Evolutionary conservation across 2,329 filamentous ascomycete species (phyloP), one percentile per base, ranked within the genome.

Genomic region (Botryotinia globosa): DNA sequence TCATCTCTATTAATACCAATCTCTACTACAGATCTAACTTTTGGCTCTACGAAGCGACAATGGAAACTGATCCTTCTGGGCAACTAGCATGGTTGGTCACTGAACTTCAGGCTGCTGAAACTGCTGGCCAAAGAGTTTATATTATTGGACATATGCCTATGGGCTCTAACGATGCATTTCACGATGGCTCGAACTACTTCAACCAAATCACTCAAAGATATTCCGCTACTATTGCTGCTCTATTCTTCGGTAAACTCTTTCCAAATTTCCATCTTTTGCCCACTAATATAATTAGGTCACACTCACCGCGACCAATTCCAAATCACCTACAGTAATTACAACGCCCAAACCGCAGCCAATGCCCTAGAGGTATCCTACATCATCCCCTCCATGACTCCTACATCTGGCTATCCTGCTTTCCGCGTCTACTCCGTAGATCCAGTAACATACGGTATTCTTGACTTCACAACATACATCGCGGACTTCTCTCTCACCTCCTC

Each of bases 1-100:
- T 84, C 61, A 84, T 84, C 72, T 83, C 82, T 8, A 78, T 84
- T 73, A 84, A 84, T 77, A 83, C 81, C 61, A 81, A 83, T 72
- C 79, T 83, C 72, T 84, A 82, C 75, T 84, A 84, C 75, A 82
- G 77, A 32, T 77, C 80, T 69, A 84, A 84, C 75, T 83, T 82
- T 75, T 82, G 80, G 77, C 73, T 81, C 58, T 84, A 82, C 73
- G 77, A 80, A 44, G 76, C 78, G 5, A 79, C 81, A 6, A 83
- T 83, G 78, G 78, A 81, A 44, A 75, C 73, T 20, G 83, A 84
- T 73, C 83, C 82, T 8, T 76, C 79, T 72, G 76, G 77, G 7
- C 80, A 74, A 66, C 63, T 84, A 1, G 75, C 79, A 42, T 84
- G 82, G 82, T 78, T 84, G 10, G 81, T 83, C 34, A 72, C 68